Base-by-base conservation (phyloP, 2,329 filamentous ascomycete species). In the Dothidotthia symphoricarpi region DNA sequence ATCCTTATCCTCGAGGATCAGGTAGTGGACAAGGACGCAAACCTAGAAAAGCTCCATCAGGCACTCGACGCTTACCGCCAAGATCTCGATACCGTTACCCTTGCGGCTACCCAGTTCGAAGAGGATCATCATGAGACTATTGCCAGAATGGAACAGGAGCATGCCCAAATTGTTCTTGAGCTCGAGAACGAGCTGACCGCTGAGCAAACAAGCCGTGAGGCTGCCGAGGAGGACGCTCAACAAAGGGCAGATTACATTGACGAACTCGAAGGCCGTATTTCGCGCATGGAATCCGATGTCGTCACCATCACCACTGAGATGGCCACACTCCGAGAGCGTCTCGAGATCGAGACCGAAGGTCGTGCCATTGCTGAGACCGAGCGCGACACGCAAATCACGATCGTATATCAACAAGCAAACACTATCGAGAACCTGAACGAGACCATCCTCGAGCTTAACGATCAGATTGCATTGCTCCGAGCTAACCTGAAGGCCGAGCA, bases 401-500 rank as follows among this genome's bases (percentile, higher is more conserved):
- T 52, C 14, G 48, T 67, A 12, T 61, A 64, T 28, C 57, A 68
- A 13, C 61, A 69, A 13, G 58, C 65, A 29, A 57, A 60, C 26
- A 58, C 50, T 8, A 57, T 65, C 26, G 57, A 63, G 32, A 56
- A 61, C 26, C 47, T 63, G 1, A 49, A 54, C 9, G 56, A 56
- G 11, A 51, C 59, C n/a, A 60, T 72, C 19, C 43, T 53, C 7
- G 65, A 69, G 9, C 62, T 74, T 8, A 56, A 68, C 27, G 46
- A 56, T 9, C 57, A 72, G 43, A 49, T 73, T 19, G 61, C 56
- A 6, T 57, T 64, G 6, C 57, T 69, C 16, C 67, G 63, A 14
- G 43, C 51, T 5, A 56, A 67, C 15, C 62, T 69, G 24, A 64
- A 66, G 9, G 52, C 61, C n/a, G 70, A 74, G 53, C 67, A 63